Percentiles rank a stretch among this genome's conserved stretches.
phyloP scores from a whole-genome alignment of 192 early-diverging fungal species.

The Lobosporangium transversale region DNA sequence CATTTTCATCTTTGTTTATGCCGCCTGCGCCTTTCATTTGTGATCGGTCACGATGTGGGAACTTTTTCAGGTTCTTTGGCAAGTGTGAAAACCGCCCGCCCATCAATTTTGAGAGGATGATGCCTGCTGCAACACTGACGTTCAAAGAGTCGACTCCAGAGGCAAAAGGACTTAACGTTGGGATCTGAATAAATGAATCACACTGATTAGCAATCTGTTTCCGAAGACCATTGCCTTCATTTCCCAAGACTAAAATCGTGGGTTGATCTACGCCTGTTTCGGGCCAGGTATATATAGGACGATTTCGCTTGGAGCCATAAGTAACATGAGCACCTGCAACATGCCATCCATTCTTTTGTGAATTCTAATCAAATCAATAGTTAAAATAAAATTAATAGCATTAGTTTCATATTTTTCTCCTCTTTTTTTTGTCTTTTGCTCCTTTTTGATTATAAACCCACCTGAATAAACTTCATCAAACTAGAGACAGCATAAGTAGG shows the following conservation, averaged over 20 bases:
- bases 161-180: conserved; percentile 9
- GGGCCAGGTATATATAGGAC: conserved; percentile 41
- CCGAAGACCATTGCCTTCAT: conserved; percentile 72
- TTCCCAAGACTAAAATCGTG: conserved; percentile 70
- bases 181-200: conserved; percentile 67
- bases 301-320: conserved; percentile 37
- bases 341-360: conserved; percentile 59
- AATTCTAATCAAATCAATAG: no score
- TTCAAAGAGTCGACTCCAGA: conserved; percentile 57
- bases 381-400: no score
- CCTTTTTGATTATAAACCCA: no score
- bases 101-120: conserved; percentile 52
- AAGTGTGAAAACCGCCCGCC: conserved; percentile 41
- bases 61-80: conserved; percentile 41
- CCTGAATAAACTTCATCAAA: conserved; percentile 67
- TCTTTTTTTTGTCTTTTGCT: no score
- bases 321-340: conserved; percentile 57
- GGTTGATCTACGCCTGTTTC: conserved; percentile 43
- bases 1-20: neutral
- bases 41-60: conserved; percentile 3
- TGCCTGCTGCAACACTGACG: conserved; percentile 56
- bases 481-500: conserved; percentile 64
- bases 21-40: neutral
- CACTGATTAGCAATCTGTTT: conserved; percentile 64
- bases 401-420: no score